Evolutionary conservation across 352 stramenopile species (phyloP), one percentile per base, ranked within the genome.

Genomic region (Globisporangium nodosum): DNA sequence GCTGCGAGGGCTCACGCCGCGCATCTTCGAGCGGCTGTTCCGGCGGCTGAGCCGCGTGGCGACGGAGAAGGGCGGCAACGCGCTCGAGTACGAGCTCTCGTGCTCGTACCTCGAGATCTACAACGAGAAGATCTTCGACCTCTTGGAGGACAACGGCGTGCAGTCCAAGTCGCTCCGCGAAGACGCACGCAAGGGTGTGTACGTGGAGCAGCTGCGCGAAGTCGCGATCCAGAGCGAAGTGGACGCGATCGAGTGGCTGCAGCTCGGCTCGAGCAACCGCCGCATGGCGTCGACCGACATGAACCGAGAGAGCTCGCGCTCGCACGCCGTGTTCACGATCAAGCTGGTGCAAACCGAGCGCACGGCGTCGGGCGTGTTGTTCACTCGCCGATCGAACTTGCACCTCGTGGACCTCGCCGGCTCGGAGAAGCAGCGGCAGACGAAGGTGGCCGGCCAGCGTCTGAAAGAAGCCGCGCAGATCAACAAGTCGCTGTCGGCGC

Each of bases 241-340:
- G 5, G 85, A 92, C 42, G 85, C 85, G 16, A 74, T 94, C 40
- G 76, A 81, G n/a, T 73, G 82, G 68, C 73, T 96, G 21, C 76
- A 90, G 15, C 52, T 88, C 16, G 86, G 86, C 35, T 81, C 78
- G 1, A 70, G 70, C n/a, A 98, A 90, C 35, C 84, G 97, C 12
- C 97, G 94, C 31, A 98, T 97, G 54, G 96, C 90, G 5, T 87
- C 90, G 3, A 99, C 97, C 0, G 78, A 98, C 37, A 99, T 99
- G 97, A 99, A 99, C 73, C 72, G 86, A 27, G 95, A 96, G 61
- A 98, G 88, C 43, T 98, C 92, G 59, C 81, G 97, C 13, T 98
- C 92, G 0, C 97, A 99, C 66, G 96, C 96, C 6, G 96, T 99
- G 24, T 99, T 99, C 63, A 98, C 96, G 15, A 77, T 99, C 21